phyloP scores from a whole-genome alignment of 139 green algal species.

The Volvox africanus region DNA sequence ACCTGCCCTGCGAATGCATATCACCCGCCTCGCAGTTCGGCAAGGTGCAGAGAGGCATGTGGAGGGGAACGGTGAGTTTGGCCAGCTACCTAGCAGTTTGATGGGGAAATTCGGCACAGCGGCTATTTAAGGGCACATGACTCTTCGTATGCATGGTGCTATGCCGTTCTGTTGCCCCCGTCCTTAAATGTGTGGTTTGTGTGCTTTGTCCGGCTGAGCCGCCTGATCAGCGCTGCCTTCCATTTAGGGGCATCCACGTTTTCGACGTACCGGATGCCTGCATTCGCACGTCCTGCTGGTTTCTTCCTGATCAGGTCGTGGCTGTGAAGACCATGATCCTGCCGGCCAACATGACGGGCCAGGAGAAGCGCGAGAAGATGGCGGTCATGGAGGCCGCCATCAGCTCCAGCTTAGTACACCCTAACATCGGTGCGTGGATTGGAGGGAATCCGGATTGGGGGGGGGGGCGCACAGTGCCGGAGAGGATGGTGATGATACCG shows the following conservation, averaged over 20 bases:
- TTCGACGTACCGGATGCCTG: too few relatives aligned
- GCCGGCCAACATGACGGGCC: slow-evolving; percentile 59
- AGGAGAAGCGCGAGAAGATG: slow-evolving; percentile 54
- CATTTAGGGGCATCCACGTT: too few relatives aligned
- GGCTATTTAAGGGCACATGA: too few relatives aligned
- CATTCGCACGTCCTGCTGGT: too few relatives aligned
- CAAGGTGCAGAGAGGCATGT: slow-evolving; percentile 47
- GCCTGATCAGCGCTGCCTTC: too few relatives aligned
- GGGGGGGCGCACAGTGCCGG: neutral
- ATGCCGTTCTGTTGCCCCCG: too few relatives aligned
- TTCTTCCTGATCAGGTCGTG: neutral
- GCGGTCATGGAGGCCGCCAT: slow-evolving; percentile 60
- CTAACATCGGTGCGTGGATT: slow-evolving; percentile 46
- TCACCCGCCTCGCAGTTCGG: slow-evolving; percentile 25
- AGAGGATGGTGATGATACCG: neutral
- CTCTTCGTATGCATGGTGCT: too few relatives aligned
- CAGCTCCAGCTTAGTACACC: slow-evolving; percentile 44
- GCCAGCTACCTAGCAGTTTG: too few relatives aligned
- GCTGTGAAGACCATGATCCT: slow-evolving; percentile 66
- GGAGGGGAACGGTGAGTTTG: slow-evolving; percentile 48
- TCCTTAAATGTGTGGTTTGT: too few relatives aligned
- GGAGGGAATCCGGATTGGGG: neutral
- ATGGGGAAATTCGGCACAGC: too few relatives aligned
- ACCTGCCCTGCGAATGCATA: too few relatives aligned
- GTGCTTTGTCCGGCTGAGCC: too few relatives aligned